Evolutionary conservation across 2,329 filamentous ascomycete genomes (phyloP).

Genomic region (Alternaria ethzedia): DNA sequence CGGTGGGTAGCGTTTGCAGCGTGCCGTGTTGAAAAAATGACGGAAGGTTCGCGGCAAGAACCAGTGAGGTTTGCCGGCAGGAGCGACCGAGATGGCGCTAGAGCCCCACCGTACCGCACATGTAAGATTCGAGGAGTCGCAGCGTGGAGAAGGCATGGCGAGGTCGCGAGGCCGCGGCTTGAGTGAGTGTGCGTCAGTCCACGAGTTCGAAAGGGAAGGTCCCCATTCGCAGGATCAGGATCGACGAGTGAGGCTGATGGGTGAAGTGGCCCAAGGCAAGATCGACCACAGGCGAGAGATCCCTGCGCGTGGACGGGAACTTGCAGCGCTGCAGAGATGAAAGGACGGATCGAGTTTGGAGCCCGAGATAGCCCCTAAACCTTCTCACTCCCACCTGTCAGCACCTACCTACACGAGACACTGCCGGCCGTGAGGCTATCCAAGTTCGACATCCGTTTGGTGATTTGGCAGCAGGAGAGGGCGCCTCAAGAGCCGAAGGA

Average conservation of each 20-base stretch:
- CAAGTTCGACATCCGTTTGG: conserved; percentile 39
- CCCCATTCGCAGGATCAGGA: conserved; percentile 28
- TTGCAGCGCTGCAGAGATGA: conserved; percentile 38
- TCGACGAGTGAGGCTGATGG: conserved; percentile 47
- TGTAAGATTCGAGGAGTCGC: conserved; percentile 13
- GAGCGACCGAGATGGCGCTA: conserved; percentile 22
- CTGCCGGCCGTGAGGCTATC: conserved; percentile 28
- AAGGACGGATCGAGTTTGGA: conserved; percentile 34
- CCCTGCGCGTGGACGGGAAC: conserved; percentile 30
- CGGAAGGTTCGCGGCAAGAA: conserved; percentile 17
- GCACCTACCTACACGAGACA: conserved; percentile 1
- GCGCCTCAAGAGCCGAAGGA: conserved; percentile 22
- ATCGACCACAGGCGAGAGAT: conserved; percentile 17
- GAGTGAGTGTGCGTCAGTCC: conserved; percentile 1
- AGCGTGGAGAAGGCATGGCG: neutral
- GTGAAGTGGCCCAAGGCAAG: conserved; percentile 20
- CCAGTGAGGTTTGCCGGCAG: conserved; percentile 39
- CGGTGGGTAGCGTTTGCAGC: conserved; percentile 8
- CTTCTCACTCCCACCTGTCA: neutral
- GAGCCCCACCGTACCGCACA: conserved; percentile 2
- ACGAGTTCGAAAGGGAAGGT: neutral
- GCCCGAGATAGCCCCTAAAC: conserved; percentile 41
- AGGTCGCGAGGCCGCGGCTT: conserved; percentile 5
- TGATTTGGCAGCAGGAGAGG: conserved; percentile 44
- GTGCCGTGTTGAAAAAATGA: conserved; percentile 23